Evolutionary conservation across 306 rosid species (phyloP).

Genomic region (Ceratonia siliqua): DNA sequence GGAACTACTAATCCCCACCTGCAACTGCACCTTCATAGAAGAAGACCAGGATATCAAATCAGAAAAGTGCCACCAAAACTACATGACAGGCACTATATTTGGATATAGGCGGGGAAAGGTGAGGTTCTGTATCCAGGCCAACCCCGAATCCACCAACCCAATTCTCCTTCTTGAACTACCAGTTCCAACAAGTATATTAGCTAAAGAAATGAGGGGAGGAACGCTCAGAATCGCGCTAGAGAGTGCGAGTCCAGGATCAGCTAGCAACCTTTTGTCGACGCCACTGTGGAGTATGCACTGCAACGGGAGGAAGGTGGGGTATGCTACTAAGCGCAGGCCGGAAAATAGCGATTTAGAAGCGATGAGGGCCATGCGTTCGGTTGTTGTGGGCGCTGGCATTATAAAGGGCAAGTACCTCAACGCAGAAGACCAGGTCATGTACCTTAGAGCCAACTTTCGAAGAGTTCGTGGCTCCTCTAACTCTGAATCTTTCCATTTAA

Average conservation of each 20-base stretch:
- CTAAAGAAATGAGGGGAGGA: constrained; percentile 89
- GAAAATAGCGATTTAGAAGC: constrained; percentile 53
- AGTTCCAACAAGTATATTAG: constrained; percentile 62
- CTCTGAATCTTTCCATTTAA: constrained; percentile 84
- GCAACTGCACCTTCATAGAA: no score
- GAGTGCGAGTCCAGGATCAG: constrained; percentile 18
- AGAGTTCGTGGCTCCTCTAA: constrained; percentile 63
- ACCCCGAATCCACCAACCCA: constrained; percentile 49
- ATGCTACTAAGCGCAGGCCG: constrained; percentile 59
- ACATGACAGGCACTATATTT: constrained; percentile 68
- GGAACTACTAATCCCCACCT: constrained; percentile 65
- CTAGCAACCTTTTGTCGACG: constrained; percentile 48
- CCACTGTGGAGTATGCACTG: constrained; percentile 77
- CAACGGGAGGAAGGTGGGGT: constrained; percentile 74
- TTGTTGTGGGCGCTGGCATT: constrained; percentile 70
- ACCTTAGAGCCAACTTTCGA: constrained; percentile 75
- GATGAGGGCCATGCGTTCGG: constrained; percentile 48
- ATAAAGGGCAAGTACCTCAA: constrained; percentile 33
- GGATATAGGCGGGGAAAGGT: constrained; percentile 75
- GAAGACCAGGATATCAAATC: constrained; percentile 25
- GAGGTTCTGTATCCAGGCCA: constrained; percentile 63
- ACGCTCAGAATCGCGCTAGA: constrained; percentile 69
- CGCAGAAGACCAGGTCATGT: constrained; percentile 54
- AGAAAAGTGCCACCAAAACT: not conserved
- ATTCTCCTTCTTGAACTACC: constrained; percentile 70